phyloP scores from a whole-genome alignment of 768 basidiomycete species.

The Lentinula sp. region DNA sequence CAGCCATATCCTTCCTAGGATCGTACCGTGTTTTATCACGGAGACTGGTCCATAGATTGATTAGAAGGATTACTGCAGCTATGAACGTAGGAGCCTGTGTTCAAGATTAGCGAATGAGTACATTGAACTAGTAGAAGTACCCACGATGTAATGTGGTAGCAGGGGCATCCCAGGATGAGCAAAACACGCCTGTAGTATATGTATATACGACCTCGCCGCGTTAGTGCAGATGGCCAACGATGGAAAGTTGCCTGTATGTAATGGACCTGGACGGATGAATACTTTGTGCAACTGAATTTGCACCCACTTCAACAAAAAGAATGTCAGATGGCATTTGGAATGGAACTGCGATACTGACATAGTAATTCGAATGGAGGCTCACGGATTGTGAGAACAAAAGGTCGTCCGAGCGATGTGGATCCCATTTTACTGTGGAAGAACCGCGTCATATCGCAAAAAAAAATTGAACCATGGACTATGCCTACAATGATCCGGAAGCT shows the following conservation, averaged over 20 bases:
- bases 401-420: neutral
- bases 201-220: slow-evolving; percentile 10
- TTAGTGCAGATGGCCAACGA: slow-evolving; percentile 3
- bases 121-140: neutral
- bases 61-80: slow-evolving; percentile 1
- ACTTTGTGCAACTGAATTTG: slow-evolving; percentile 5
- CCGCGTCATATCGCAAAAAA: neutral
- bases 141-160: neutral
- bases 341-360: neutral
- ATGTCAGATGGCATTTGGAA: neutral
- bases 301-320: neutral
- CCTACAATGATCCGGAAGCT: slow-evolving; percentile 55
- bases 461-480: neutral
- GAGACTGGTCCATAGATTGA: slow-evolving; percentile 2
- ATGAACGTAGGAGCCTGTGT: slow-evolving; percentile 3
- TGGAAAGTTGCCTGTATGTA: neutral
- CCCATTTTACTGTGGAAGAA: slow-evolving; percentile 6
- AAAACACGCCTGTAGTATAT: slow-evolving; percentile 3
- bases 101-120: neutral
- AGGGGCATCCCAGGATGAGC: neutral
- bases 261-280: slow-evolving; percentile 1
- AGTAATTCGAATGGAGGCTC: neutral
- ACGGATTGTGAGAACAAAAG: neutral
- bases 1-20: slow-evolving; percentile 3
- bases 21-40: neutral